These are phyloP conservation scores for Lactarius indigo DNA, from an alignment of 768 basidiomycete genomes.

Conservation along the genomic window DNA sequence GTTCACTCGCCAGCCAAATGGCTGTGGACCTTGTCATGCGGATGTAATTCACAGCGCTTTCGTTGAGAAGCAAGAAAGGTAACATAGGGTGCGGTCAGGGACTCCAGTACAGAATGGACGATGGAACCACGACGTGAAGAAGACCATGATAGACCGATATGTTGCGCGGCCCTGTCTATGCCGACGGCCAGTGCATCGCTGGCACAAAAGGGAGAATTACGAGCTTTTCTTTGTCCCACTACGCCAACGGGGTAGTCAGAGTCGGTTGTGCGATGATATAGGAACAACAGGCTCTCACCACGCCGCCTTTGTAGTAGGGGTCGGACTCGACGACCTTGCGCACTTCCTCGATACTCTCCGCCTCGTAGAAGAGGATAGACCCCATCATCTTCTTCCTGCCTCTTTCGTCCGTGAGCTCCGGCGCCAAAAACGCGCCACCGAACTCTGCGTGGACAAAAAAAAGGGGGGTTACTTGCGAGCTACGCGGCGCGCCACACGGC, in stretches of 20 bases:
- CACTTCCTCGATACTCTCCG: slow-evolving; percentile 28
- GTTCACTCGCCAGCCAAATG: background rate
- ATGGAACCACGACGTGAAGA: background rate
- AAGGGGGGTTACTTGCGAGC: background rate
- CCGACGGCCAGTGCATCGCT: slow-evolving; percentile 16
- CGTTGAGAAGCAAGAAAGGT: background rate
- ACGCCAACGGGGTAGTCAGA: background rate
- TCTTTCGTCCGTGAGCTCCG: slow-evolving; percentile 19
- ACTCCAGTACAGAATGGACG: background rate
- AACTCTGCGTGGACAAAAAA: slow-evolving; percentile 7
- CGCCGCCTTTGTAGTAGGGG: slow-evolving; percentile 29
- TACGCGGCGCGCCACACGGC: too few species aligned
- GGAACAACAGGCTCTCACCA: slow-evolving; percentile 25
- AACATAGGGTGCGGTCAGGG: background rate
- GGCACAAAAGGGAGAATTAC: slow-evolving; percentile 17
- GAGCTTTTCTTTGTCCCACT: slow-evolving; percentile 22
- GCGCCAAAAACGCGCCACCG: slow-evolving; percentile 18
- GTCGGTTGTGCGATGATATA: background rate
- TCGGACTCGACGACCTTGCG: slow-evolving; percentile 29
- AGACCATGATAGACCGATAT: background rate
- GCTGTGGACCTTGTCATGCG: background rate
- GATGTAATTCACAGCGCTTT: background rate
- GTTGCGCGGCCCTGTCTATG: background rate
- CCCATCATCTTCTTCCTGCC: slow-evolving; percentile 28
- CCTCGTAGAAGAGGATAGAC: slow-evolving; percentile 28